Conservation (phyloP, 352 stramenopile species). For the Globisporangium nunn region DNA sequence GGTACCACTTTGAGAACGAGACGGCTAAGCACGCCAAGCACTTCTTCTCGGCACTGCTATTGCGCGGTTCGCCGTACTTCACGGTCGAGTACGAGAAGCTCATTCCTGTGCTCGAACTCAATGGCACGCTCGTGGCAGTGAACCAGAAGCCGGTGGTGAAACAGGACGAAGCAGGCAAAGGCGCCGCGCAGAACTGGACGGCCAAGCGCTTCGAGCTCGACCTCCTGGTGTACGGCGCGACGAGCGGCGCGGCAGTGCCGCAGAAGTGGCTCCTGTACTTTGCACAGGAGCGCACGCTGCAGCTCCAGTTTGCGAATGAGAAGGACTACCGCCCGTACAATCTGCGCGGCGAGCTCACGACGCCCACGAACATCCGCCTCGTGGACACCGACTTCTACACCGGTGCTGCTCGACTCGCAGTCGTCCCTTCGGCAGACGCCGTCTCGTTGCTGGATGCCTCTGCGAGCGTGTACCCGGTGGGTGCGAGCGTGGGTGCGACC, state of each 20-base stretch:
- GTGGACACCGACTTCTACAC: slow-evolving; percentile 64
- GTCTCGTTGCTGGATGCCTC: slow-evolving; percentile 38
- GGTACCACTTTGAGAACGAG: slow-evolving; percentile 46
- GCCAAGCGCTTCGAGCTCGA: slow-evolving; percentile 63
- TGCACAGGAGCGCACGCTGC: slow-evolving; percentile 47
- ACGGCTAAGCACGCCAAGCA: slow-evolving; percentile 16
- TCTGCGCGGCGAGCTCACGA: slow-evolving; percentile 52
- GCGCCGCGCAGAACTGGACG: slow-evolving; percentile 40
- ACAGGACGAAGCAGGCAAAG: slow-evolving; percentile 7
- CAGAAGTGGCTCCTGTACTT: slow-evolving; percentile 81
- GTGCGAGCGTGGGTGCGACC: slow-evolving; percentile 28
- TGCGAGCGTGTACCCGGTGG: slow-evolving; percentile 46
- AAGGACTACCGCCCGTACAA: slow-evolving; percentile 67
- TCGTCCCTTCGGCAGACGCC: slow-evolving; percentile 35
- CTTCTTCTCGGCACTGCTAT: slow-evolving; percentile 23
- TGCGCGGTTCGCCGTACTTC: slow-evolving; percentile 71
- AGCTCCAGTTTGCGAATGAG: slow-evolving; percentile 58
- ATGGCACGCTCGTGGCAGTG: slow-evolving; percentile 46
- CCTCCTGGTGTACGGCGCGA: slow-evolving; percentile 51
- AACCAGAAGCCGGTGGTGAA: slow-evolving; percentile 34
- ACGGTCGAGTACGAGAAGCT: slow-evolving; percentile 72
- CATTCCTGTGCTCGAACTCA: slow-evolving; percentile 65
- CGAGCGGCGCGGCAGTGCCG: slow-evolving; percentile 5
- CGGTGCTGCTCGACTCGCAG: slow-evolving; percentile 43
- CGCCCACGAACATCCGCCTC: slow-evolving; percentile 60